Base-by-base conservation (phyloP, 2,329 filamentous ascomycete species). In the Podosphaera aphanis region DNA sequence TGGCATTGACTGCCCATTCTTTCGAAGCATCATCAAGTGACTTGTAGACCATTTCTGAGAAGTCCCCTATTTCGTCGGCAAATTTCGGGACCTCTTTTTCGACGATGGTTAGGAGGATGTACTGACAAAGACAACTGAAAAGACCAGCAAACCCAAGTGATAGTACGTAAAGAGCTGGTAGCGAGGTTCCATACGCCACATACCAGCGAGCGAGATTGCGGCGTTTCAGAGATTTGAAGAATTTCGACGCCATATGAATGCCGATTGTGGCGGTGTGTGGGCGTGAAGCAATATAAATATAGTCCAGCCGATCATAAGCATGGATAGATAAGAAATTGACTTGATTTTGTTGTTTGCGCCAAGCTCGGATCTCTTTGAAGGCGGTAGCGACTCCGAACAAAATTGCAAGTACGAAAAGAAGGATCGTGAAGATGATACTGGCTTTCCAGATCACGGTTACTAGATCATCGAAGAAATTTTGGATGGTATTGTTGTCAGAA, bases 231-330 rank as follows among this genome's bases (percentile, higher is more conserved):
- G 72, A 61, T 45, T 71, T 72, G 62, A 88, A 76, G 62, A 88
- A 76, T 48, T 66, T 69, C 44, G 70, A 70, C 5, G 81, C 74
- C 18, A 82, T 54, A 62, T 72, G 78, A 59, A 93, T 71, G 36
- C 86, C 88, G 23, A 71, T 64, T 1, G 69, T 69, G 1, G 83
- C 74, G 1, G 84, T 83, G 54, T 79, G 74, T 1, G 88, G 85
- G 19, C 84, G 74, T 29, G 83, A 86, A 27, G 79, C 76, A 52
- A 94, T 80, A 62, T 94, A 93, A 37, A 93, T 74, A 31, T 86
- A 76, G 58, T 95, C 88, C 69, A 93, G 76, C 0, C 80, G 72
- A 56, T 95, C 85, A 57, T 77, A 76, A 25, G 74, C 71, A 46
- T 78, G 67, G 52, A 71, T 66, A 40, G 69, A 65, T 53, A 93